Percentiles rank a stretch among this genome's conserved stretches.
phyloP scores from a whole-genome alignment of 73 alveolate species.

The Symbiodinium pilosum region DNA sequence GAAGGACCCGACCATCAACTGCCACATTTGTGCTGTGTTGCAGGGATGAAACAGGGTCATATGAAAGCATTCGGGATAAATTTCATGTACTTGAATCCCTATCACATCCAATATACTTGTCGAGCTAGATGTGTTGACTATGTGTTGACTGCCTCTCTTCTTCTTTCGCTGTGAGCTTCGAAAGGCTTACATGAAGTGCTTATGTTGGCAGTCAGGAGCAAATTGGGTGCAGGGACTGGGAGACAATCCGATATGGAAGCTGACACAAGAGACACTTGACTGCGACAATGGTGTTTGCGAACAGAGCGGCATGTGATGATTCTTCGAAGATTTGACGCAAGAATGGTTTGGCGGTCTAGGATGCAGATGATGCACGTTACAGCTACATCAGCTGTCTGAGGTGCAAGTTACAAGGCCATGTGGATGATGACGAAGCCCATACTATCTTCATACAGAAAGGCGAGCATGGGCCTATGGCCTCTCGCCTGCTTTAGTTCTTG shows the following conservation, averaged over 20 bases:
- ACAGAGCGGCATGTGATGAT: no score
- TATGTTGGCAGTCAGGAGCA: conserved; percentile 33
- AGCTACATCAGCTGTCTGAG: background rate
- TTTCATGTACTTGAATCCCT: no score
- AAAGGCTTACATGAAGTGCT: no score
- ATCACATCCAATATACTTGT: no score
- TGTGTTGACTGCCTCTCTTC: no score
- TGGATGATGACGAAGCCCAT: conserved; percentile 18
- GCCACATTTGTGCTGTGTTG: background rate
- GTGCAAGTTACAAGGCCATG: conserved; percentile 47
- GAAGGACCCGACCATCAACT: background rate
- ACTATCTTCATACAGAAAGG: background rate
- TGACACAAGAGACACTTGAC: background rate
- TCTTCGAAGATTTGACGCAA: no score
- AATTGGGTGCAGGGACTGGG: conserved; percentile 94
- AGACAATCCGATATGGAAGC: conserved; percentile 51
- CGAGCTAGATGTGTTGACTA: no score
- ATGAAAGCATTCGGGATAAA: no score
- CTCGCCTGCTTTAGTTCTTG: background rate
- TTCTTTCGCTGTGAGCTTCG: no score
- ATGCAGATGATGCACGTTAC: no score
- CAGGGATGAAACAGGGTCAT: background rate
- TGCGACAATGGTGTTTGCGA: background rate
- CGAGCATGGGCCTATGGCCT: background rate
- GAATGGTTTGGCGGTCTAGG: no score